A percentile compares a stretch with the other conserved stretches of the same genome.
These are phyloP conservation scores for Glycyrrhiza uralensis DNA, from an alignment of 306 rosid genomes.

Conservation along the genomic window DNA sequence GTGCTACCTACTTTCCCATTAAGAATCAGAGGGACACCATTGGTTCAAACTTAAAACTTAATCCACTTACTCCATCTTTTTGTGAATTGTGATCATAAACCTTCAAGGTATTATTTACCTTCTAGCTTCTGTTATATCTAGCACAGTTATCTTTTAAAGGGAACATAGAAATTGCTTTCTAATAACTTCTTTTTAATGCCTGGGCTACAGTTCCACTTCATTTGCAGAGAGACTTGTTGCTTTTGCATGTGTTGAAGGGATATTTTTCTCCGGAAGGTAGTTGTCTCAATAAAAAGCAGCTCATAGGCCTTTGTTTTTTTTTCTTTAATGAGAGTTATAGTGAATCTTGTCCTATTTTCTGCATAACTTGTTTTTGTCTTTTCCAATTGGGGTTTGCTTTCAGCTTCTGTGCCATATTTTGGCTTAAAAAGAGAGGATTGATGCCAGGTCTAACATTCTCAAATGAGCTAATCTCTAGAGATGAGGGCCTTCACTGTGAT, in stretches of 20 bases:
- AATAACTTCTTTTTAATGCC: conserved; percentile 26
- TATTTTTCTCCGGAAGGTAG: conserved; percentile 94
- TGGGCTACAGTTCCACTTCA: conserved; percentile 62
- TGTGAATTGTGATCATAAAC: neutral
- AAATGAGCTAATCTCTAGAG: conserved; percentile 91
- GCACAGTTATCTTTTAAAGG: neutral
- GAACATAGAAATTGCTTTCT: conserved; percentile 2
- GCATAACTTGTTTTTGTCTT: neutral
- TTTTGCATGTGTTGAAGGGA: conserved; percentile 91
- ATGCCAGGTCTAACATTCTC: conserved; percentile 93
- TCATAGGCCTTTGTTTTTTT: neutral
- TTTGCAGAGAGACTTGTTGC: conserved; percentile 88
- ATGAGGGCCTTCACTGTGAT: conserved; percentile 95
- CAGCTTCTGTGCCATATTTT: conserved; percentile 95
- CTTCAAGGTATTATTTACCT: neutral
- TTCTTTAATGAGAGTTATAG: neutral
- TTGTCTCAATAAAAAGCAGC: neutral
- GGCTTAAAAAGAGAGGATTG: conserved; percentile 88
- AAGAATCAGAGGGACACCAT: neutral
- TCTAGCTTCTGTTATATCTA: neutral
- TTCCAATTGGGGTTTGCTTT: conserved; percentile 24
- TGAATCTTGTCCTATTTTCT: neutral
- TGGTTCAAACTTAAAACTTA: no score
- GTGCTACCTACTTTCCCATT: neutral
- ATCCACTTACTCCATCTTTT: neutral